Conservation (phyloP, 2,329 filamentous ascomycete genomes). For the Pseudocercospora crystallina region DNA sequence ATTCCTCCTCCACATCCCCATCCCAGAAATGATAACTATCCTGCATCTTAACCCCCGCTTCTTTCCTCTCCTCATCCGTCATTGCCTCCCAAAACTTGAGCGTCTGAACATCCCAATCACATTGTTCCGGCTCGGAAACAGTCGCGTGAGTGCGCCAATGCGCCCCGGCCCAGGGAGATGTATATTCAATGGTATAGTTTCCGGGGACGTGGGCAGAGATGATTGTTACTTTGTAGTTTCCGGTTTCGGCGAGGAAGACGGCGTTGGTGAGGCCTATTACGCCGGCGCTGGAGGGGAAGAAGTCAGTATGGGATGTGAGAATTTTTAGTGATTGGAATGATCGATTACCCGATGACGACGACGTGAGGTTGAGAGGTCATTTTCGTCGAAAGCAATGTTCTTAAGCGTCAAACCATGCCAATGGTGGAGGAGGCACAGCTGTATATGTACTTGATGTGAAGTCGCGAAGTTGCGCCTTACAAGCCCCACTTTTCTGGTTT, state of each 20-base stretch:
- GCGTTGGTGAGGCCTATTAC: slow-evolving; percentile 50
- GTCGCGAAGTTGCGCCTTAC: too few species aligned
- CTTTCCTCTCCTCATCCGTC: slow-evolving; percentile 32
- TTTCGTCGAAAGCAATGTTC: neutral
- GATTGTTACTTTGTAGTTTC: slow-evolving; percentile 43
- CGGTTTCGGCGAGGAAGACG: slow-evolving; percentile 42
- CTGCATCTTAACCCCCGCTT: slow-evolving; percentile 30
- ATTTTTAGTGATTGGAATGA: neutral
- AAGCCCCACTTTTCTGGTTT: too few species aligned
- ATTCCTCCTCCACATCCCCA: slow-evolving; percentile 22
- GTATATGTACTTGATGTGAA: too few species aligned
- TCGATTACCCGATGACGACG: slow-evolving; percentile 23
- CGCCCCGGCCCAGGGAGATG: slow-evolving; percentile 50
- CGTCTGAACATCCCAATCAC: slow-evolving; percentile 46
- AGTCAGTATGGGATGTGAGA: slow-evolving; percentile 1
- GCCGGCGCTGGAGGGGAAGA: slow-evolving; percentile 39
- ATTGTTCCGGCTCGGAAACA: slow-evolving; percentile 33
- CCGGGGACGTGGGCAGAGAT: slow-evolving; percentile 46
- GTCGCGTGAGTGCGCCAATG: slow-evolving; percentile 49
- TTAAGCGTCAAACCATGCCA: too few species aligned
- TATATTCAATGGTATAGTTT: slow-evolving; percentile 43
- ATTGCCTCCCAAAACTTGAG: slow-evolving; percentile 43
- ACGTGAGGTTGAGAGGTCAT: slow-evolving; percentile 17
- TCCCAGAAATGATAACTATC: slow-evolving; percentile 35
- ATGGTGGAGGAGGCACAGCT: neutral